phyloP scores from a whole-genome alignment of 2,329 filamentous ascomycete species.

The Aspergillus unguis region DNA sequence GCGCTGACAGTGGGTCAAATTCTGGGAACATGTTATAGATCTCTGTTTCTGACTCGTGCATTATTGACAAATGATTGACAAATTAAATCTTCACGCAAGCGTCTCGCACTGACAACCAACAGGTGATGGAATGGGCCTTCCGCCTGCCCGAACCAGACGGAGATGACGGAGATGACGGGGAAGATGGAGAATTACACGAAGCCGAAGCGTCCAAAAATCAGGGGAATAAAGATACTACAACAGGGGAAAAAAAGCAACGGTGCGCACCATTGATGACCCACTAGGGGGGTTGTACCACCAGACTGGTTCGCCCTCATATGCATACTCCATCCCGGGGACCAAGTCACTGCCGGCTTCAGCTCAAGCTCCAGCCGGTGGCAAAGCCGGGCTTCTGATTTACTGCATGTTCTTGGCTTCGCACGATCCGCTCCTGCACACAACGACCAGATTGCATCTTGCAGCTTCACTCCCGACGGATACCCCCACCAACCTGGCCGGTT shows the following conservation, averaged over 20 bases:
- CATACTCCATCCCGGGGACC: too few species aligned
- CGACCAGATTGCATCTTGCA: constrained; percentile 14
- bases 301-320: neutral
- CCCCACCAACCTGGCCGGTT: neutral
- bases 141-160: too few species aligned
- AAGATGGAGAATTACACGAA: neutral
- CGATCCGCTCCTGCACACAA: neutral
- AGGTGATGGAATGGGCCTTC: too few species aligned
- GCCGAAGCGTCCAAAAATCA: neutral
- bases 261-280: neutral
- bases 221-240: neutral
- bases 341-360: neutral
- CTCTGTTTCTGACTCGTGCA: neutral
- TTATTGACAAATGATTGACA: neutral
- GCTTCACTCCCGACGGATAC: neutral
- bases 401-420: neutral
- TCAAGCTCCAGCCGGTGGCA: constrained; percentile 3
- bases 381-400: neutral
- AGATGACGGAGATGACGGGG: too few species aligned
- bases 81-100: neutral
- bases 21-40: neutral
- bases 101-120: neutral
- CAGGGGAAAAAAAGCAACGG: constrained; percentile 1
- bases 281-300: neutral
- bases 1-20: neutral